Conservation (phyloP, 257 asterid species). For the Solanum tarapatanum region DNA sequence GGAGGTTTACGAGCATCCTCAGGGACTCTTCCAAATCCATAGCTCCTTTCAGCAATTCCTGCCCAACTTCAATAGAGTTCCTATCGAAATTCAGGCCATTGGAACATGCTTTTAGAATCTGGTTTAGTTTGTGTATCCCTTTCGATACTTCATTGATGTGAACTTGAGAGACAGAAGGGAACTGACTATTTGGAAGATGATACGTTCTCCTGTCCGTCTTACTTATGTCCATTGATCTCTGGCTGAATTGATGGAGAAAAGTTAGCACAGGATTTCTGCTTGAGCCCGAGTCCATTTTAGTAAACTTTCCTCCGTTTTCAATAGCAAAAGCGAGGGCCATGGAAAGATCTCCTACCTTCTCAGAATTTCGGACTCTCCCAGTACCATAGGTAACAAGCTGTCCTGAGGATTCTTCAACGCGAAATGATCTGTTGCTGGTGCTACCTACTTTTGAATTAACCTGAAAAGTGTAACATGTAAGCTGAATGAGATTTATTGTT, state of each 20-base stretch:
- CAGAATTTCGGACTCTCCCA: constrained; percentile 32
- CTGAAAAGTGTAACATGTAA: constrained; percentile 19
- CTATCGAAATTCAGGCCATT: constrained; percentile 47
- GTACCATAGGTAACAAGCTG: constrained; percentile 43
- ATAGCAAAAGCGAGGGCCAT: constrained; percentile 61
- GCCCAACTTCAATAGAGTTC: constrained; percentile 63
- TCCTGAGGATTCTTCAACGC: constrained; percentile 34
- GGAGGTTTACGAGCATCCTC: constrained; percentile 58
- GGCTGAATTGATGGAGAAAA: constrained; percentile 52
- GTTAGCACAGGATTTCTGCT: constrained; percentile 44
- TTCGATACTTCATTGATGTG: constrained; percentile 64
- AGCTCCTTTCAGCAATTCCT: constrained; percentile 71
- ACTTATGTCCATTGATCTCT: constrained; percentile 33
- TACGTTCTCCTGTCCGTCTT: constrained; percentile 24
- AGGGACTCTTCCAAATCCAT: constrained; percentile 74
- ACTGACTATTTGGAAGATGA: not conserved
- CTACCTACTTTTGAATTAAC: constrained; percentile 26
- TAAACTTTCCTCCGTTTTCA: constrained; percentile 48
- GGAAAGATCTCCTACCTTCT: constrained; percentile 39
- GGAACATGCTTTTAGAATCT: constrained; percentile 51
- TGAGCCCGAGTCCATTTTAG: constrained; percentile 23
- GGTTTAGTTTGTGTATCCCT: constrained; percentile 71
- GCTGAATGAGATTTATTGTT: not conserved
- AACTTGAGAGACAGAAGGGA: constrained; percentile 38
- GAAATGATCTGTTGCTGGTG: constrained; percentile 22